These are phyloP conservation scores for Phragmites australis DNA, from an alignment of 176 grass and related monocot species.

Conservation along the genomic window DNA sequence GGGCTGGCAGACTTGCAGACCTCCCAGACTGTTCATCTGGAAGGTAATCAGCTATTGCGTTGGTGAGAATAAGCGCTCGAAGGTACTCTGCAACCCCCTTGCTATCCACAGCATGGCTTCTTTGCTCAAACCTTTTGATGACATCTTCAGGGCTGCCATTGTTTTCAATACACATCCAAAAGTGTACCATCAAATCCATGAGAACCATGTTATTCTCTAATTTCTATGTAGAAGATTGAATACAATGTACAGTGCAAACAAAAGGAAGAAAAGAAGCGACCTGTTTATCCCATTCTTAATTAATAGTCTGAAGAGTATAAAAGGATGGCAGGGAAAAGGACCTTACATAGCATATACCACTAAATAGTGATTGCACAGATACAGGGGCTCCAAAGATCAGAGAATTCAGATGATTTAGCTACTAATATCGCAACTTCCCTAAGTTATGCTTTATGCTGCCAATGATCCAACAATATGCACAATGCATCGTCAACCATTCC, in stretches of 20 bases:
- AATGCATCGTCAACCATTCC: not conserved
- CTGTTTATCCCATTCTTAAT: not conserved
- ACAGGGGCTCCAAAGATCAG: too few relatives aligned
- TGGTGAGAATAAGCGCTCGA: constrained; percentile 85
- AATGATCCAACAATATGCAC: not conserved
- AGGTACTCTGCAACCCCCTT: constrained; percentile 90
- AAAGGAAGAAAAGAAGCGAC: too few relatives aligned
- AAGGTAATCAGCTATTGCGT: constrained; percentile 85
- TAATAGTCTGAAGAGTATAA: not conserved
- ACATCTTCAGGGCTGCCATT: constrained; percentile 80
- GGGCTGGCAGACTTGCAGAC: constrained; percentile 71
- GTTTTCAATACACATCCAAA: constrained; percentile 20
- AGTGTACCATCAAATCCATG: not conserved
- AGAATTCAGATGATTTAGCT: too few relatives aligned
- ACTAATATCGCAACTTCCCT: too few relatives aligned
- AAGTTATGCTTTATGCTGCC: too few relatives aligned
- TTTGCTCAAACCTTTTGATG: constrained; percentile 91
- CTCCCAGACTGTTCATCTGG: constrained; percentile 83
- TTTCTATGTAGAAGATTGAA: not conserved
- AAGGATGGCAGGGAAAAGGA: constrained; percentile 8
- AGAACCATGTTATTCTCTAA: constrained; percentile 23
- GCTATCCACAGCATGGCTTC: constrained; percentile 91
- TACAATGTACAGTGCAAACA: too few relatives aligned
- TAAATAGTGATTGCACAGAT: too few relatives aligned
- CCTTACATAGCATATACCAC: not conserved